Percentiles rank a stretch among this genome's conserved stretches.
These are phyloP conservation scores for Nicotiana paniculata DNA, from an alignment of 257 asterid species.

Conservation along the genomic window DNA sequence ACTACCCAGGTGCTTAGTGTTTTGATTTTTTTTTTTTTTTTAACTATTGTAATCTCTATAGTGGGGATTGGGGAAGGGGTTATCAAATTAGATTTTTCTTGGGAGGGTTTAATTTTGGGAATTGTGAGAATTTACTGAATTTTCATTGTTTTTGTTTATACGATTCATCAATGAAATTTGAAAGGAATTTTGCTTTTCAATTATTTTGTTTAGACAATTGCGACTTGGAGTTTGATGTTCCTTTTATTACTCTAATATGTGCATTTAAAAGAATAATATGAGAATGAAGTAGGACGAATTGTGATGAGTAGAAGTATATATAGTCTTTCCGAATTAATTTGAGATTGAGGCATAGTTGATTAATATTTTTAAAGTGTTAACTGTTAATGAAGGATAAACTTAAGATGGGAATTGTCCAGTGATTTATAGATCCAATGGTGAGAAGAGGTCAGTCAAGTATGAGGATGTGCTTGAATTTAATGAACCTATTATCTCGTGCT, in stretches of 20 bases:
- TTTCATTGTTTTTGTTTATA: background rate
- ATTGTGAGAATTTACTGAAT: background rate
- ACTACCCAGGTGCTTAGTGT: conserved; percentile 11
- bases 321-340: background rate
- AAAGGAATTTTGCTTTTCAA: background rate
- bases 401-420: background rate
- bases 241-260: background rate
- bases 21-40: background rate
- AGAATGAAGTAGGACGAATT: background rate
- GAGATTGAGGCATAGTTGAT: background rate
- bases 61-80: background rate
- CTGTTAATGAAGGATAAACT: background rate
- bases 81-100: background rate
- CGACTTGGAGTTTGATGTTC: background rate
- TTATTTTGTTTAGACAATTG: background rate
- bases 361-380: background rate
- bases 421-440: background rate
- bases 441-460: background rate
- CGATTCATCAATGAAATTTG: background rate
- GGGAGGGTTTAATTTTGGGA: background rate
- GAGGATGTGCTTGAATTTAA: background rate
- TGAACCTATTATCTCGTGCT: background rate
- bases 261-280: background rate
- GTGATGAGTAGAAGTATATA: background rate
- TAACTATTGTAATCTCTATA: background rate